These are phyloP conservation scores for Linum lewisii DNA, from an alignment of 345 rosid species.

Conservation along the genomic window DNA sequence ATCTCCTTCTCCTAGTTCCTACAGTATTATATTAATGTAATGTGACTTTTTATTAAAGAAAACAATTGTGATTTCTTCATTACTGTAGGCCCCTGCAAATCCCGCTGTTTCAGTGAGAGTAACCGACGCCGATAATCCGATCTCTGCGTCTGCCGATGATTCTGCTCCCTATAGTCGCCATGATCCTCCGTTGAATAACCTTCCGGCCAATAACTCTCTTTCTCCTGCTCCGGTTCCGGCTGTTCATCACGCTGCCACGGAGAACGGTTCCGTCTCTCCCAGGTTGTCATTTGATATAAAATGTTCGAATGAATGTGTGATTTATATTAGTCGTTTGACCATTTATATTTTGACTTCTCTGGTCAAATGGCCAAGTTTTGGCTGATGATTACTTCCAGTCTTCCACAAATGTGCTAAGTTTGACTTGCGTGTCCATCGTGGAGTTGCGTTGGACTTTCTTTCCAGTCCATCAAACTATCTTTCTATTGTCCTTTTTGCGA, in stretches of 20 bases:
- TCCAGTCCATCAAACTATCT: conserved; percentile 10
- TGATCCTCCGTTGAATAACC: conserved; percentile 24
- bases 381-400: background rate
- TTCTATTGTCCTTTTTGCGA: conserved; percentile 21
- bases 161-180: conserved; percentile 23
- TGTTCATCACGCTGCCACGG: conserved; percentile 25
- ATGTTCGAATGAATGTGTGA: too few species aligned
- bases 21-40: too few species aligned
- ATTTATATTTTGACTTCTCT: background rate
- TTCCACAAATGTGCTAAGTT: conserved; percentile 2
- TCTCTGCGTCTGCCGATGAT: conserved; percentile 34
- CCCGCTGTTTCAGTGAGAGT: conserved; percentile 22
- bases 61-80: conserved; percentile 1
- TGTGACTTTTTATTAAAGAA: too few species aligned
- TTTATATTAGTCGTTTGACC: background rate
- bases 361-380: background rate
- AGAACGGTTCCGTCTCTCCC: conserved; percentile 33
- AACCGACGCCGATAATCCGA: conserved; percentile 13
- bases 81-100: conserved; percentile 21
- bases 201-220: conserved; percentile 17
- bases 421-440: background rate
- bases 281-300: conserved; percentile 27
- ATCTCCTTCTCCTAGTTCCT: background rate
- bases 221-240: conserved; percentile 30
- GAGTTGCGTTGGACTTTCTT: background rate